A percentile compares a stretch with the other conserved stretches of the same genome.
These are phyloP conservation scores for Leishmania turanica DNA, from an alignment of 208 protist genomes.

Conservation along the genomic window DNA sequence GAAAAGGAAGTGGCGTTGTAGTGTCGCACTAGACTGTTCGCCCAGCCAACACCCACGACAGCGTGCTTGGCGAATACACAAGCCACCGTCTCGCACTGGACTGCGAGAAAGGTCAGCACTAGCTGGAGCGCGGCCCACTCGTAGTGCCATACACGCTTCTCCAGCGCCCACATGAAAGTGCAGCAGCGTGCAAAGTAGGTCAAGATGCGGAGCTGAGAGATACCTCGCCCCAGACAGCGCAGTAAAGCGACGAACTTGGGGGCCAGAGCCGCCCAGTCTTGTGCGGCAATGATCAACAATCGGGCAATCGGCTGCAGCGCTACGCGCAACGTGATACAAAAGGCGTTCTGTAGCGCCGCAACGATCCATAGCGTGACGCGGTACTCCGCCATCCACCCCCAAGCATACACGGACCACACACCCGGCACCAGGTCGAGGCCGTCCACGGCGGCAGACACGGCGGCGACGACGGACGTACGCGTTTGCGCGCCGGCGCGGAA, in stretches of 20 bases:
- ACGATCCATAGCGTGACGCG: constrained; percentile 34
- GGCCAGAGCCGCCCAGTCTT: neutral
- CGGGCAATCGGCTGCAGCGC: constrained; percentile 1
- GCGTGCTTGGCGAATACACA: constrained; percentile 1
- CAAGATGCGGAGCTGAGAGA: constrained; percentile 4
- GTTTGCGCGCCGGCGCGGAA: constrained; percentile 43
- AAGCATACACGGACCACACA: constrained; percentile 45
- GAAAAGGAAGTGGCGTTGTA: constrained; percentile 70
- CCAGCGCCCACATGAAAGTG: constrained; percentile 13
- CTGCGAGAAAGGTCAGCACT: neutral
- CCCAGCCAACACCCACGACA: neutral
- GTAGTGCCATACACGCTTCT: constrained; percentile 30
- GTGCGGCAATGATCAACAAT: neutral
- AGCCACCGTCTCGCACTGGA: neutral
- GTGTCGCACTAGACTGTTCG: constrained; percentile 12
- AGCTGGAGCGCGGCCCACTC: constrained; percentile 33
- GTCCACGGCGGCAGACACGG: constrained; percentile 35
- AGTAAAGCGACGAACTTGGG: neutral
- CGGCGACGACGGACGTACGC: constrained; percentile 23
- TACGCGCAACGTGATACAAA: constrained; percentile 3
- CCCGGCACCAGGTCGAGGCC: constrained; percentile 68
- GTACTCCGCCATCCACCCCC: constrained; percentile 58
- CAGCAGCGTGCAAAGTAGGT: constrained; percentile 7
- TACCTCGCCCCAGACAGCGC: neutral
- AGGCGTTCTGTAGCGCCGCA: neutral